Conservation (phyloP, 2,329 filamentous ascomycete genomes). For the Stemphylium vesicarium region DNA sequence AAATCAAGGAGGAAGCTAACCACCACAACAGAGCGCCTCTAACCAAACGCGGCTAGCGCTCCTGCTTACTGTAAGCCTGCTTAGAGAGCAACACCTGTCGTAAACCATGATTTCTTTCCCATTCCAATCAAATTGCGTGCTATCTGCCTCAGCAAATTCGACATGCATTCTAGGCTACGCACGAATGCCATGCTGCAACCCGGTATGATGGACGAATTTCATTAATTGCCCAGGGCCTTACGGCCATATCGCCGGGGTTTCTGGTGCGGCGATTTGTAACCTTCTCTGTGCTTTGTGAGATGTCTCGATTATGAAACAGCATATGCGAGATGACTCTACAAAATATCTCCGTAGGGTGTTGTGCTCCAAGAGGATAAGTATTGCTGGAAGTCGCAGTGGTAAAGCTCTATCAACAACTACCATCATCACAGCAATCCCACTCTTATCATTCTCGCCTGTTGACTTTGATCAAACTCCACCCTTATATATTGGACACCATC, state of each 20-base stretch:
- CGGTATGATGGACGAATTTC: not conserved
- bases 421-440: not conserved
- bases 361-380: slow-evolving; percentile 2
- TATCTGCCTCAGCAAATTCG: not conserved
- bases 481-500: not conserved
- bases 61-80: not conserved
- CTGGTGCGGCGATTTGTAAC: slow-evolving; percentile 2
- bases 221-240: not conserved
- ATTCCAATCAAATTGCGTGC: not conserved
- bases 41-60: not conserved
- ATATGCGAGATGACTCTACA: not conserved
- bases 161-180: not conserved
- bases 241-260: not conserved
- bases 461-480: not conserved
- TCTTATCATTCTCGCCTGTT: not conserved
- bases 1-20: not conserved
- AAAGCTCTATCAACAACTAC: not conserved
- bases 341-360: not conserved
- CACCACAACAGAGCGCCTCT: not conserved
- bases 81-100: not conserved
- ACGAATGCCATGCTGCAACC: not conserved
- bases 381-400: not conserved
- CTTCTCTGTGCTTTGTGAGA: not conserved
- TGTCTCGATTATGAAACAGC: not conserved
- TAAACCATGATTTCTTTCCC: not conserved